Evolutionary conservation across 2,329 filamentous ascomycete species (phyloP).

Genomic region (Phialophora verrucosa): DNA sequence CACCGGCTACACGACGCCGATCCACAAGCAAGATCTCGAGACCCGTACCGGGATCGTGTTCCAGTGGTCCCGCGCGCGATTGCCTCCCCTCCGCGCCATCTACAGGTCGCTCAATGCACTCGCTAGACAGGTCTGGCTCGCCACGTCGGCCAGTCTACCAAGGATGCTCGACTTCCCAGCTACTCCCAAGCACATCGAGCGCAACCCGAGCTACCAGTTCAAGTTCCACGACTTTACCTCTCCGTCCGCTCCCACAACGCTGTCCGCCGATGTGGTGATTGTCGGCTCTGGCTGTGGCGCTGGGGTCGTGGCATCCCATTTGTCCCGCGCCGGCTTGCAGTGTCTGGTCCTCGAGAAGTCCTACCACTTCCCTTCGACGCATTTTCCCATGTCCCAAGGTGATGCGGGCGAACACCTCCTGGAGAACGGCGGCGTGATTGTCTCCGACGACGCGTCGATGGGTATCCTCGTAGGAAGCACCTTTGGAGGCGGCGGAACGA

Average conservation of each 20-base stretch:
- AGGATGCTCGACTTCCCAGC: conserved; percentile 60
- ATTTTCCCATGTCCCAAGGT: conserved; percentile 74
- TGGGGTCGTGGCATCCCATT: conserved; percentile 61
- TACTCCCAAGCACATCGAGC: conserved; percentile 60
- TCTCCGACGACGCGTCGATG: conserved; percentile 63
- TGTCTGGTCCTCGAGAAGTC: conserved; percentile 84
- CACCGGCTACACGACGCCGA: conserved; percentile 62
- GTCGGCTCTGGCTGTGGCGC: conserved; percentile 88
- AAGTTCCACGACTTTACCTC: conserved; percentile 64
- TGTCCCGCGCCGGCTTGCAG: conserved; percentile 63
- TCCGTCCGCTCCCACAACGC: conserved; percentile 58
- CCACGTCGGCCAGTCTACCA: conserved; percentile 57
- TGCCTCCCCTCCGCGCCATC: conserved; percentile 59
- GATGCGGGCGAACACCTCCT: conserved; percentile 69
- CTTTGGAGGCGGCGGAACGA: conserved; percentile 84
- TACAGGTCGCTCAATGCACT: conserved; percentile 58
- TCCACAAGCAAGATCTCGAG: conserved; percentile 60
- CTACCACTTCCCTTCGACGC: conserved; percentile 73
- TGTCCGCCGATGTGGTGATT: conserved; percentile 78
- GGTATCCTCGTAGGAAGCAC: conserved; percentile 70
- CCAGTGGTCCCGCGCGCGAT: conserved; percentile 59
- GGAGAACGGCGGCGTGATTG: conserved; percentile 67
- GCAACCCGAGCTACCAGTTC: conserved; percentile 59
- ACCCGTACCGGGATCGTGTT: conserved; percentile 61
- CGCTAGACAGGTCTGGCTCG: conserved; percentile 59